Base-by-base conservation (phyloP, 140 eudicot genomes). In the Erigeron philadelphicus region DNA sequence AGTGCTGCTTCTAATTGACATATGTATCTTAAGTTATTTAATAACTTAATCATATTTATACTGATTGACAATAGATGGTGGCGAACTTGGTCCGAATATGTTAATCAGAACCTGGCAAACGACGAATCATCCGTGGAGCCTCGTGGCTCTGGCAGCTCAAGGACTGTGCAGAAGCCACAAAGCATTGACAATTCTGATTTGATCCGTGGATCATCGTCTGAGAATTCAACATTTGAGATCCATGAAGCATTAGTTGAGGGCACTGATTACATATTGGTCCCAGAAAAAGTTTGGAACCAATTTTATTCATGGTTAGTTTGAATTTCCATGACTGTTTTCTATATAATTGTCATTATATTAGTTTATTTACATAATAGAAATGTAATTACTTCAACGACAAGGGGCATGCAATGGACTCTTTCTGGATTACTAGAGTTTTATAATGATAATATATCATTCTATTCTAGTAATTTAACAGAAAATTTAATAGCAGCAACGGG, bases 221-320 rank as follows among this genome's bases (percentile, higher is more conserved):
- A 70, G 49, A 80, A 81, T 70, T 77, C 93, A 25, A 40, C 44
- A 55, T 6, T 70, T 70, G 96, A 92, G 74, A 91, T 92, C 63
- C 80, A 81, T 76, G 92, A 88, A 52, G 84, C 88, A 61, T 83
- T 92, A 73, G 87, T 86, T 8, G 98, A 92, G 81, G 98, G 98
- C 75, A 87, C 95, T 11, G 88, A 92, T 73, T 92, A 88, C 79
- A 83, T 88, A 71, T 79, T 88, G 77, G 85, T 92, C 70, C 95
- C 98, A 0, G 76, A 92, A 76, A 86, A 74, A 55, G 87, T 86
- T 42, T 92, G 98, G 98, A 86, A 86, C 76, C 91, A 86, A 42
- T 69, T 92, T 47, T 66, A 86, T 67, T 74, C 83, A 44, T 91
- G 98, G 98, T 91, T 79, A 76, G 95, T 74, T 54, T 9, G 40